Percentiles rank a stretch among this genome's conserved stretches.
Evolutionary conservation across 345 rosid species (phyloP).

Genomic region (Syzygium oleosum): DNA sequence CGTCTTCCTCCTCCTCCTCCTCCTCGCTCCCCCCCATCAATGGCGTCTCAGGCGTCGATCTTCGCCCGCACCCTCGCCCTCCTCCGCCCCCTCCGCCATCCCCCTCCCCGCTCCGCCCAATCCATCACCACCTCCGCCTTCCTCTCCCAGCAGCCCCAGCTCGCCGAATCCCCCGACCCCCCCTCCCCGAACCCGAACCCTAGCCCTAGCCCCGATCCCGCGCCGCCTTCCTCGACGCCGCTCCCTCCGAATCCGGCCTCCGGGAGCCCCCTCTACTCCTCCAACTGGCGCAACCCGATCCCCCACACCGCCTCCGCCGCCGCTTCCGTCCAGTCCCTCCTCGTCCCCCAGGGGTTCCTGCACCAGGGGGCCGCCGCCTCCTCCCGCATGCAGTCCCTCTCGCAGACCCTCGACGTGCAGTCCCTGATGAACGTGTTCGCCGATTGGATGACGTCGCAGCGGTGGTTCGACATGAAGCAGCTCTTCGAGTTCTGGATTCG

Average conservation of each 20-base stretch:
- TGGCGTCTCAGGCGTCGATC: conserved; percentile 53
- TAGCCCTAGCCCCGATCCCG: neutral
- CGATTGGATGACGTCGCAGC: conserved; percentile 67
- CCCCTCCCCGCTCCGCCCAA: conserved; percentile 12
- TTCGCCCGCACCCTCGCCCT: conserved; percentile 21
- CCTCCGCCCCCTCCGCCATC: conserved; percentile 15
- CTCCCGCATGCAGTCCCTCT: conserved; percentile 30
- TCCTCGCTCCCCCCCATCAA: conserved; percentile 10
- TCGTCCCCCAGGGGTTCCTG: conserved; percentile 35
- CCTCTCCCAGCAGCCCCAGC: conserved; percentile 67
- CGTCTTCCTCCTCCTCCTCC: neutral
- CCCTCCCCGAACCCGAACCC: neutral
- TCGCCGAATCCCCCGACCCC: conserved; percentile 31
- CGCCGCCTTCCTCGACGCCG: neutral
- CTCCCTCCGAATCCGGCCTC: conserved; percentile 90
- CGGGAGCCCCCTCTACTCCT: conserved; percentile 77
- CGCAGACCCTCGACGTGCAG: conserved; percentile 34
- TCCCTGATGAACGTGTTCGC: conserved; percentile 56
- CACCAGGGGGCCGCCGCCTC: conserved; percentile 5
- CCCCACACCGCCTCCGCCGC: conserved; percentile 11
- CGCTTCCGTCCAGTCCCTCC: conserved; percentile 21
- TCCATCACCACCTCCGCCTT: conserved; percentile 48
- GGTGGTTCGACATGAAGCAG: conserved; percentile 75
- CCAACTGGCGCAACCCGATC: conserved; percentile 71
- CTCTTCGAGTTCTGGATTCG: conserved; percentile 77